Conservation (phyloP, 164 flowering plant species). For the Umbellularia californica region DNA sequence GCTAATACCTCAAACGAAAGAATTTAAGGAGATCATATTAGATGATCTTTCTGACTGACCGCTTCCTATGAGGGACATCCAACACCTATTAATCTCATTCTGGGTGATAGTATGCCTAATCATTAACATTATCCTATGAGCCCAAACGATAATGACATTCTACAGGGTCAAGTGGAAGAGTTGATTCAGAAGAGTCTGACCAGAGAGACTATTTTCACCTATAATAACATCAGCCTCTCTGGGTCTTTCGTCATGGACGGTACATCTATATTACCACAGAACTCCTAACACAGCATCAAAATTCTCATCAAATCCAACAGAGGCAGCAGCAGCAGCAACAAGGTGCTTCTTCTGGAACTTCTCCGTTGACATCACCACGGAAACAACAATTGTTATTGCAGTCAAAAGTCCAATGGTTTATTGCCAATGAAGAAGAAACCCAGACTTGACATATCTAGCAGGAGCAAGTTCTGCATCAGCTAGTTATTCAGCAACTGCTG, state of each 20-base stretch:
- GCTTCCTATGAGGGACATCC: not conserved
- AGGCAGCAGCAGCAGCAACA: conserved; percentile 40
- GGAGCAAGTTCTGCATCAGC: conserved; percentile 75
- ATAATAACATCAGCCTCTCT: conserved; percentile 73
- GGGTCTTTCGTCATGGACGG: conserved; percentile 70
- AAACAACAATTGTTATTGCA: conserved; percentile 44
- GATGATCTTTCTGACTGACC: not conserved
- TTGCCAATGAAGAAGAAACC: conserved; percentile 79
- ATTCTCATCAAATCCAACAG: conserved; percentile 34
- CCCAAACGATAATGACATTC: not conserved
- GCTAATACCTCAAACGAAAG: not conserved
- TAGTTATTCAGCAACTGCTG: conserved; percentile 68
- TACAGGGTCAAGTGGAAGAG: too few relatives aligned
- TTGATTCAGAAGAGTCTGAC: too few relatives aligned
- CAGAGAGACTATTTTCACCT: conserved; percentile 59
- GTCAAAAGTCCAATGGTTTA: conserved; percentile 52
- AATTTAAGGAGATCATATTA: not conserved
- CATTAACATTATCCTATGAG: not conserved
- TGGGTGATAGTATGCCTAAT: not conserved
- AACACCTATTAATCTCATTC: not conserved
- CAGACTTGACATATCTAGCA: conserved; percentile 66
- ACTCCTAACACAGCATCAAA: conserved; percentile 23
- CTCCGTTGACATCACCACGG: conserved; percentile 43
- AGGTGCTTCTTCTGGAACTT: conserved; percentile 74
- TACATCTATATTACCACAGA: conserved; percentile 62